These are phyloP conservation scores for Annona squamosa DNA, from an alignment of 164 flowering plant species.

Conservation along the genomic window DNA sequence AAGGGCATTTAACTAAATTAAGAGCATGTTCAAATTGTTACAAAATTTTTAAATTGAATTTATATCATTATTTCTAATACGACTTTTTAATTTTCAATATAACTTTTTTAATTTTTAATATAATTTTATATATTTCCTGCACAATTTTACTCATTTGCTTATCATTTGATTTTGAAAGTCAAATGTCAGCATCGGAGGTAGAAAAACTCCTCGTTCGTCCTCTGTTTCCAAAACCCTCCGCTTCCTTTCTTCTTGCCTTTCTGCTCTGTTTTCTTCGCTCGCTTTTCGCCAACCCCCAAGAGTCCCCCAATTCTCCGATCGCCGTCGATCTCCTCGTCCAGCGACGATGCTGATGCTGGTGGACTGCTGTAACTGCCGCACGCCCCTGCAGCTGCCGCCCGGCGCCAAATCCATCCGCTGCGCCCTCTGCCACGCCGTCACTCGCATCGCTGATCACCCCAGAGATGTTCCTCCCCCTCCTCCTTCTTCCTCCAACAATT, in stretches of 20 bases:
- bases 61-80: too few relatives aligned
- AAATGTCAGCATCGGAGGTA: neutral
- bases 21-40: too few relatives aligned
- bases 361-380: conserved; percentile 47
- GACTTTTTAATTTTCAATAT: too few relatives aligned
- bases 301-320: neutral
- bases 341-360: conserved; percentile 32
- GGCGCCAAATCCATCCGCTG: conserved; percentile 52
- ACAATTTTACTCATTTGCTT: too few relatives aligned
- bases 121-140: too few relatives aligned
- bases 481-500: neutral
- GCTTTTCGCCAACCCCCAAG: neutral
- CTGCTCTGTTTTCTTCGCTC: neutral
- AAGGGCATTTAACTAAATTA: too few relatives aligned
- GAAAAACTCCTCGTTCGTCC: neutral
- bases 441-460: conserved; percentile 35
- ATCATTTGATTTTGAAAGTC: too few relatives aligned
- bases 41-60: too few relatives aligned
- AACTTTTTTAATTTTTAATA: too few relatives aligned
- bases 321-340: neutral
- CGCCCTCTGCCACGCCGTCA: conserved; percentile 45
- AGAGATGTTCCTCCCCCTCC: conserved; percentile 13
- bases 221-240: neutral
- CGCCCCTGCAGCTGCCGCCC: conserved; percentile 52
- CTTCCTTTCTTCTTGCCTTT: neutral